Evolutionary conservation across 495 filamentous ascomycete species (phyloP).

Genomic region (Parathielavia hyrcaniae): DNA sequence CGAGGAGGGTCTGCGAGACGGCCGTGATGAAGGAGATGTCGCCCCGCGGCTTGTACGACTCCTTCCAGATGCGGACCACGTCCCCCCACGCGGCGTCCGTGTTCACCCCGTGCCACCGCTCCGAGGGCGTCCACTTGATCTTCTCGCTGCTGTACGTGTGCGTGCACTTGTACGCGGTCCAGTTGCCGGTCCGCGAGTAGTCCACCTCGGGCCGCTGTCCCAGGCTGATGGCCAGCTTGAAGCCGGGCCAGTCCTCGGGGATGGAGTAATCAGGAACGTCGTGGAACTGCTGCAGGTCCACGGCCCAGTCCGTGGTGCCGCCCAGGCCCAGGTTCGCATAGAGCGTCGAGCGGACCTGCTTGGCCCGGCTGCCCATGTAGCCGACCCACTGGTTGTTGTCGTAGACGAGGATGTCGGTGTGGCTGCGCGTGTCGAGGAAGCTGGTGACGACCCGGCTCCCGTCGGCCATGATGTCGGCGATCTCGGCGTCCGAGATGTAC

Average conservation of each 20-base stretch:
- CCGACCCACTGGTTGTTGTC: not conserved
- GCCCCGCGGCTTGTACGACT: too few relatives aligned
- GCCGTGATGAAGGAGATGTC: too few relatives aligned
- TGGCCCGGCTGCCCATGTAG: not conserved
- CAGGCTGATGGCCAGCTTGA: not conserved
- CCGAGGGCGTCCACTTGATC: too few relatives aligned
- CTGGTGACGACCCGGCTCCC: not conserved
- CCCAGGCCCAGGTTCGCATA: not conserved
- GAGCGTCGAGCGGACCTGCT: not conserved
- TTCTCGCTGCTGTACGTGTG: not conserved
- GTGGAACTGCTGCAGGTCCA: not conserved
- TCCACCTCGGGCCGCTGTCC: not conserved
- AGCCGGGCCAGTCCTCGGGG: not conserved
- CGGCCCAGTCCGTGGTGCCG: not conserved
- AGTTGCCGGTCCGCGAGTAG: not conserved
- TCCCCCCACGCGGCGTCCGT: not conserved
- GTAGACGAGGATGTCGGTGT: not conserved
- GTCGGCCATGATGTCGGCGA: constrained; percentile 11
- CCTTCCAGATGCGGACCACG: too few relatives aligned
- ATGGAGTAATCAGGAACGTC: too few relatives aligned
- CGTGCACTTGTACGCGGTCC: not conserved
- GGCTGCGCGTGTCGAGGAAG: not conserved
- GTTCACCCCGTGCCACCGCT: not conserved
- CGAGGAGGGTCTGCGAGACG: too few relatives aligned
- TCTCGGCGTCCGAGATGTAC: constrained; percentile 37